These are phyloP conservation scores for Aegle marmelos DNA, from an alignment of 345 rosid genomes.

Conservation along the genomic window DNA sequence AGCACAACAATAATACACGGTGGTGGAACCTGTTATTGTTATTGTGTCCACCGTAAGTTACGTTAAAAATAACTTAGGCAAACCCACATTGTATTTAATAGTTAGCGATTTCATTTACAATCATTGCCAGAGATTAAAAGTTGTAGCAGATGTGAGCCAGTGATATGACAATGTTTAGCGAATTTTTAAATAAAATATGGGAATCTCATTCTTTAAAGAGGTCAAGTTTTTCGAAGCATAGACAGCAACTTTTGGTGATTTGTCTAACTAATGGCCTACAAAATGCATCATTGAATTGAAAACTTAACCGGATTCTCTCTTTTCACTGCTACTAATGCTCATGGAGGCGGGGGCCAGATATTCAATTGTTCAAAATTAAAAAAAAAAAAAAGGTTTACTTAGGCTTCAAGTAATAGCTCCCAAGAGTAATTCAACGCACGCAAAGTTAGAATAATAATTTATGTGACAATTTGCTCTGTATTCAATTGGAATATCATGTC, in stretches of 20 bases:
- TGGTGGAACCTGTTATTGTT: too few relatives aligned
- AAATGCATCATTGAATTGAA: constrained; percentile 1
- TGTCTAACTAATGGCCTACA: constrained; percentile 7
- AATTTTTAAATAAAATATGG: neutral
- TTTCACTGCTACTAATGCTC: too few relatives aligned
- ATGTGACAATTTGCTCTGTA: neutral
- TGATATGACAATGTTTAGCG: neutral
- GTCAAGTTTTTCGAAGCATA: neutral
- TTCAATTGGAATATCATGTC: neutral
- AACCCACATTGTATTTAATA: too few relatives aligned
- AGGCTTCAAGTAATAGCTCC: neutral
- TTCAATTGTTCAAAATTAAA: neutral
- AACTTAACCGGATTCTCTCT: neutral
- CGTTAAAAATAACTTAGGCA: too few relatives aligned
- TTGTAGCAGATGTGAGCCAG: neutral
- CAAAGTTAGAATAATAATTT: neutral
- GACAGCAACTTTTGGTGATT: constrained; percentile 10
- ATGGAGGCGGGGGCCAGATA: neutral
- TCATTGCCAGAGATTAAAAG: too few relatives aligned
- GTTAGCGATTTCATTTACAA: too few relatives aligned
- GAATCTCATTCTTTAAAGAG: neutral
- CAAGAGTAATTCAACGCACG: neutral
- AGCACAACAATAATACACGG: too few relatives aligned
- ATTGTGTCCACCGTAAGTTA: too few relatives aligned
- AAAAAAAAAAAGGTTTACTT: neutral